phyloP scores from a whole-genome alignment of 257 asterid species.

The Striga asiatica region DNA sequence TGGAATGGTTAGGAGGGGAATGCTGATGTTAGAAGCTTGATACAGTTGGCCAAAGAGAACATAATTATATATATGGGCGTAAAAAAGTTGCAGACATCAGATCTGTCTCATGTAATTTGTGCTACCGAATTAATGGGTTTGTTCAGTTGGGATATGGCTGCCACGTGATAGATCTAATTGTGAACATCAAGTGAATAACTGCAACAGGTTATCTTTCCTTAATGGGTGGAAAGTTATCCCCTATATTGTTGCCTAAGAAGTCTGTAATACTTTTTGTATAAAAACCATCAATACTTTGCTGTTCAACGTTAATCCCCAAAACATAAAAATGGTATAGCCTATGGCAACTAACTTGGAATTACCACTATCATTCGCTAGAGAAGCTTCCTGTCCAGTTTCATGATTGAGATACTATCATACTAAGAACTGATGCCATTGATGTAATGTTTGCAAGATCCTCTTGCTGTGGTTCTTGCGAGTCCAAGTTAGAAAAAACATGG shows the following conservation, averaged over 20 bases:
- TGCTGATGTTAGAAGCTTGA: neutral
- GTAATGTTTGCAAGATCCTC: neutral
- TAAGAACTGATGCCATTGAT: neutral
- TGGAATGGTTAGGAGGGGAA: neutral
- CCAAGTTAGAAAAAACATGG: neutral
- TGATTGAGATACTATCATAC: neutral
- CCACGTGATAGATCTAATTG: neutral
- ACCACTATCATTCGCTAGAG: neutral
- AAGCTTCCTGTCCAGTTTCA: neutral
- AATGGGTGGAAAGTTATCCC: neutral
- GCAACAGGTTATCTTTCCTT: too few species aligned
- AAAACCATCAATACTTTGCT: too few species aligned
- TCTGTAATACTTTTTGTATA: neutral
- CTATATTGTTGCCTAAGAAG: neutral
- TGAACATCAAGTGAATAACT: neutral
- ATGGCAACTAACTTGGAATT: neutral
- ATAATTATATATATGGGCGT: neutral
- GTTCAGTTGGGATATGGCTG: too few species aligned
- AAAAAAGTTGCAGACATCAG: neutral
- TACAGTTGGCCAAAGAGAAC: neutral
- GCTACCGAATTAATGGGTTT: neutral
- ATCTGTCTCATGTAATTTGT: neutral
- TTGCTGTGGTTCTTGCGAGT: neutral
- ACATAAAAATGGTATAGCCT: neutral
- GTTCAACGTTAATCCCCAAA: neutral